Percentiles rank a stretch among this genome's conserved stretches.
These are phyloP conservation scores for Solanum rostratum DNA, from an alignment of 257 asterid species.

Conservation along the genomic window DNA sequence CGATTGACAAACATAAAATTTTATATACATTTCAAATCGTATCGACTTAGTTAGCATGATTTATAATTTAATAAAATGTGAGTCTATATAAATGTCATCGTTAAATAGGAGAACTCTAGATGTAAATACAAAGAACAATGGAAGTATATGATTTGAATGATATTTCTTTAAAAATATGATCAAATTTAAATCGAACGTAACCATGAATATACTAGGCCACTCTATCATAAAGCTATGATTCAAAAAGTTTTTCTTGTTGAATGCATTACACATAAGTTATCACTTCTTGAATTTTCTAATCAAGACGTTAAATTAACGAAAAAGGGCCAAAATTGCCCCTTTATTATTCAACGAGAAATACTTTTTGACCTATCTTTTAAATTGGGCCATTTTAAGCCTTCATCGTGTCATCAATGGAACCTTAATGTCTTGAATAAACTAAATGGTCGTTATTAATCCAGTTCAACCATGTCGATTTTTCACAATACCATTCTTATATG, in stretches of 20 bases:
- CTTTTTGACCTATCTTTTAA: no score
- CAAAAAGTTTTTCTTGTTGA: not conserved
- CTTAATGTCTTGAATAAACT: no score
- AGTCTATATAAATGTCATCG: not conserved
- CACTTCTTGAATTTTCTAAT: not conserved
- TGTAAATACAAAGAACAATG: not conserved
- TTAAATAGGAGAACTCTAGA: not conserved
- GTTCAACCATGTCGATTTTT: no score
- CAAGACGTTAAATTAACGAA: no score
- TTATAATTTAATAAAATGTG: not conserved
- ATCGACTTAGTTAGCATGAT: not conserved
- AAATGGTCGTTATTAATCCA: no score
- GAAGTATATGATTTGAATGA: not conserved
- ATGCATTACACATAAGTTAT: not conserved
- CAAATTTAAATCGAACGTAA: not conserved
- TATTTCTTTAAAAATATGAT: not conserved
- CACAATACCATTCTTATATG: no score
- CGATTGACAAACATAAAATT: rapidly evolving
- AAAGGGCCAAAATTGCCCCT: no score
- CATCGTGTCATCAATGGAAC: no score
- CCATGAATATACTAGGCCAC: not conserved
- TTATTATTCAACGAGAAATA: no score
- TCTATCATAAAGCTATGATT: not conserved
- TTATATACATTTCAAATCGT: not conserved
- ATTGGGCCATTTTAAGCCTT: no score